A percentile compares a stretch with the other conserved stretches of the same genome.
These are phyloP conservation scores for Chaetomium sp. DNA, from an alignment of 2,329 filamentous ascomycete genomes.

Conservation along the genomic window DNA sequence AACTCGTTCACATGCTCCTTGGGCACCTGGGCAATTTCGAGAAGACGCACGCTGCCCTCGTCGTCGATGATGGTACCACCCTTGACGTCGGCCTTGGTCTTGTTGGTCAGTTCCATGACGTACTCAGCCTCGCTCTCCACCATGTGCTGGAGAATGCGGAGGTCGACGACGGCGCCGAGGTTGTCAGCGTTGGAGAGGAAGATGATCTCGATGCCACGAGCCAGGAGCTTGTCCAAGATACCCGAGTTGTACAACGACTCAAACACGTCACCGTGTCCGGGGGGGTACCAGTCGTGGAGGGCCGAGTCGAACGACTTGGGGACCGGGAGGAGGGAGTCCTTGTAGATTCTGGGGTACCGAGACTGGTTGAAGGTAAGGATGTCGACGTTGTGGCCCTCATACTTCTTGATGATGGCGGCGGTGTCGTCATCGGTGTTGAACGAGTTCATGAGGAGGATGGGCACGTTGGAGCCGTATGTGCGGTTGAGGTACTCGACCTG, in stretches of 20 bases:
- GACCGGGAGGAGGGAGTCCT: conserved; percentile 94
- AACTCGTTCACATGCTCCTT: conserved; percentile 99
- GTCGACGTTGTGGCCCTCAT: conserved; percentile 99
- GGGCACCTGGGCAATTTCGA: conserved; percentile 98
- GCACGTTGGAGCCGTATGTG: conserved; percentile 94
- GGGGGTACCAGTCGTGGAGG: conserved; percentile 97
- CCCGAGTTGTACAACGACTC: conserved; percentile 99
- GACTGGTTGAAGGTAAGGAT: conserved; percentile 99
- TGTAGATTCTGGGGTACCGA: conserved; percentile 92
- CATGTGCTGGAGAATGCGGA: conserved; percentile 99
- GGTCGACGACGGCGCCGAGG: conserved; percentile 92
- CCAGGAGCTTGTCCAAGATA: conserved; percentile 91
- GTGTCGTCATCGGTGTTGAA: conserved; percentile 99
- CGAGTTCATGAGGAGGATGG: conserved; percentile 99
- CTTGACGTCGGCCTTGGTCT: conserved; percentile 99
- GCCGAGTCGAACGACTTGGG: conserved; percentile 82
- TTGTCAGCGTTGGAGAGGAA: conserved; percentile 99
- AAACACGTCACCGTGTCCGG: conserved; percentile 98
- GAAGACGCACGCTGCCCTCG: conserved; percentile 89
- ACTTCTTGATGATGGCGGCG: conserved; percentile 99
- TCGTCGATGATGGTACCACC: conserved; percentile 99
- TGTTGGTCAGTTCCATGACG: conserved; percentile 99
- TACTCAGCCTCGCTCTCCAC: conserved; percentile 95
- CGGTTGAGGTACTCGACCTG: conserved; percentile 99
- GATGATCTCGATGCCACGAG: conserved; percentile 92